A percentile compares a stretch with the other conserved stretches of the same genome.
Conservation (phyloP, 441 rosid genomes). For the Eruca vesicaria region DNA sequence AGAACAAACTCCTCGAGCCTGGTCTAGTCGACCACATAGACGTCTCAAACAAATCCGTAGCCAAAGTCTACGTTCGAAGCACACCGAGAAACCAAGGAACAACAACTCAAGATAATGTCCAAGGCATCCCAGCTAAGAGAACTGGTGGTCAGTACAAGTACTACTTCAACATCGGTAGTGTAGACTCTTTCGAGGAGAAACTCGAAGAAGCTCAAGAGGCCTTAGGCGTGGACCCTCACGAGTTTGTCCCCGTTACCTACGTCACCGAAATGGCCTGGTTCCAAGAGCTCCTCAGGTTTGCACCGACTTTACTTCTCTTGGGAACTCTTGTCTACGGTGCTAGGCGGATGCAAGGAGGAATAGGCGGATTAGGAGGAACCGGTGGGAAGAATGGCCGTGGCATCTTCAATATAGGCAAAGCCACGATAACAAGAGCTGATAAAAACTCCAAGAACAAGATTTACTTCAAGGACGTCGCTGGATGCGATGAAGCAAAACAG, state of each 20-base stretch:
- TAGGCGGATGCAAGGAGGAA: slow-evolving; percentile 61
- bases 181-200: slow-evolving; percentile 75
- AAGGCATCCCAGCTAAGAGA: slow-evolving; percentile 35
- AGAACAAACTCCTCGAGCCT: slow-evolving; percentile 70
- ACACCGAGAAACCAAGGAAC: slow-evolving; percentile 43
- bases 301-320: slow-evolving; percentile 58
- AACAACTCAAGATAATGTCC: slow-evolving; percentile 30
- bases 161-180: slow-evolving; percentile 74
- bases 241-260: slow-evolving; percentile 61
- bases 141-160: slow-evolving; percentile 57
- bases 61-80: slow-evolving; percentile 62
- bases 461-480: slow-evolving; percentile 72
- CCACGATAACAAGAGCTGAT: slow-evolving; percentile 63
- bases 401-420: slow-evolving; percentile 80
- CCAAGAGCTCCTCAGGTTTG: slow-evolving; percentile 65
- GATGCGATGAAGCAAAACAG: slow-evolving; percentile 81
- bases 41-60: slow-evolving; percentile 66
- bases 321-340: slow-evolving; percentile 56
- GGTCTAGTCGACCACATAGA: slow-evolving; percentile 76
- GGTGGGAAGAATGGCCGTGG: slow-evolving; percentile 69
- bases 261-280: slow-evolving; percentile 64
- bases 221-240: slow-evolving; percentile 56
- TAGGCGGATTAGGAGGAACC: slow-evolving; percentile 57
- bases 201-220: slow-evolving; percentile 73
- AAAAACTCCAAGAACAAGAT: slow-evolving; percentile 77